phyloP scores from a whole-genome alignment of 495 filamentous ascomycete genomes.

The Neurospora sp. region DNA sequence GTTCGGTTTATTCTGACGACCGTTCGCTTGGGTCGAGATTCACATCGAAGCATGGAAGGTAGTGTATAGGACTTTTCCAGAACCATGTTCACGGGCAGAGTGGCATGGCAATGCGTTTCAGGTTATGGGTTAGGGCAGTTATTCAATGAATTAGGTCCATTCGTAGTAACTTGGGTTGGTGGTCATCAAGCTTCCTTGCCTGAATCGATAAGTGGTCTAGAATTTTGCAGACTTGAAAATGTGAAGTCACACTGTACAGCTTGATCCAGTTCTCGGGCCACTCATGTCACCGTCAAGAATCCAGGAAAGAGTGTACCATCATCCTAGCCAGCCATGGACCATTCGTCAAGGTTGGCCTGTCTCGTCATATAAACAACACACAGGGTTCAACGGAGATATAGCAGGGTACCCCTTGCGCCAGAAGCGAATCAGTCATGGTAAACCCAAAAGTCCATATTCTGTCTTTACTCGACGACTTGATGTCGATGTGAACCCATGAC shows the following conservation, averaged over 20 bases:
- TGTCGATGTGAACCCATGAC: neutral
- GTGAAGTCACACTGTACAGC: neutral
- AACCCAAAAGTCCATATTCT: neutral
- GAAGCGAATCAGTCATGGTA: neutral
- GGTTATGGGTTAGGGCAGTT: neutral
- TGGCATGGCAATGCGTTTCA: neutral
- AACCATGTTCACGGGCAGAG: neutral
- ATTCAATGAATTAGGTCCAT: neutral
- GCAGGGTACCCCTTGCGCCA: neutral
- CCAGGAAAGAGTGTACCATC: neutral
- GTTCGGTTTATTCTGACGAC: too few species aligned
- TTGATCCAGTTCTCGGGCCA: neutral
- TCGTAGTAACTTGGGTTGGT: neutral
- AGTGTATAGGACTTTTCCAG: neutral
- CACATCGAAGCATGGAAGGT: neutral
- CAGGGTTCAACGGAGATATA: neutral
- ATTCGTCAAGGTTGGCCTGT: neutral
- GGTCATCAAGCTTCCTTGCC: neutral
- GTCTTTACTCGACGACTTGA: neutral
- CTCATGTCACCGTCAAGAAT: neutral
- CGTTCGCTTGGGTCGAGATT: neutral
- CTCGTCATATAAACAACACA: neutral
- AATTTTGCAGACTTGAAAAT: neutral
- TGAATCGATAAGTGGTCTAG: neutral
- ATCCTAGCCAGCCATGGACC: neutral